A percentile compares a stretch with the other conserved stretches of the same genome.
Evolutionary conservation across 306 rosid genomes (phyloP).

Genomic region (Prunus salicina): DNA sequence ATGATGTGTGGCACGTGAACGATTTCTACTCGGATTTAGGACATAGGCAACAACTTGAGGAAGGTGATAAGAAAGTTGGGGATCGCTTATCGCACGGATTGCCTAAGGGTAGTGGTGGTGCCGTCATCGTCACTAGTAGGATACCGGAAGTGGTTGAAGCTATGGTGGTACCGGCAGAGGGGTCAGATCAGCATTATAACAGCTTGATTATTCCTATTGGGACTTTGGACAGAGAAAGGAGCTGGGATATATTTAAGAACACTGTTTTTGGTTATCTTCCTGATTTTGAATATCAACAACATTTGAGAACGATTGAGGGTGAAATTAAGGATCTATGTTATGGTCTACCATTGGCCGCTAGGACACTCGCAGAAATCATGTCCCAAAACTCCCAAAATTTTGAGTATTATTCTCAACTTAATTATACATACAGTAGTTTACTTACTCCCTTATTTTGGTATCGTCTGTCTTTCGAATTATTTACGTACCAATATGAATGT

Average conservation of each 20-base stretch:
- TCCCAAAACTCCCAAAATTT: background rate
- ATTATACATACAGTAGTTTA: no score
- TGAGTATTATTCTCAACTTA: background rate
- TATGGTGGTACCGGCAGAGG: background rate
- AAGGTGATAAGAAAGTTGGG: no score
- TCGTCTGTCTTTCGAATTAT: no score
- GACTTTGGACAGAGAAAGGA: background rate
- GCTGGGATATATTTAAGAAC: background rate
- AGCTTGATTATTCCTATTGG: background rate
- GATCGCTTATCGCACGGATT: background rate
- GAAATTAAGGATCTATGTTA: background rate
- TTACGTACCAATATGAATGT: no score
- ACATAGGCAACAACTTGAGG: no score
- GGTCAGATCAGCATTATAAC: no score
- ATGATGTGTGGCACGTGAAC: background rate
- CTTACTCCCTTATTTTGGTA: no score
- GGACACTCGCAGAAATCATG: slow-evolving; percentile 3
- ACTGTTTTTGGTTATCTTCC: background rate
- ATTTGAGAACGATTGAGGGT: background rate
- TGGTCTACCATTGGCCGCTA: slow-evolving; percentile 10
- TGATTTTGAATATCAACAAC: no score
- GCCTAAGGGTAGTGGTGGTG: background rate
- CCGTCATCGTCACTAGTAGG: slow-evolving; percentile 6
- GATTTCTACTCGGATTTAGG: no score
- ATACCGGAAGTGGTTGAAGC: background rate